Conservation (phyloP, 257 asterid species). For the Salvia rosmarinus region DNA sequence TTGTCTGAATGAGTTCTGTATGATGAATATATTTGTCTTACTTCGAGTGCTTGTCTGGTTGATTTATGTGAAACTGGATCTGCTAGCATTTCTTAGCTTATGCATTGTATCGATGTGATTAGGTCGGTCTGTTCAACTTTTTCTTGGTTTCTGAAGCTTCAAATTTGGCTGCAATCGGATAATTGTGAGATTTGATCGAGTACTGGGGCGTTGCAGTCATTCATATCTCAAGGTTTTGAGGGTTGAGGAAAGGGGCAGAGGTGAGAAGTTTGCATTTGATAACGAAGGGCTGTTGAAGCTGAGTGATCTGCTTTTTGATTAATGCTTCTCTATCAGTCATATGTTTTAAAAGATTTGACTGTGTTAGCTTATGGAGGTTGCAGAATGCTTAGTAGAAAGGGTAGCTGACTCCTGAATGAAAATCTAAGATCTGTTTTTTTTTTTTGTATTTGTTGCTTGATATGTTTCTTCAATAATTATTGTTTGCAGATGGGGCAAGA, state of each 20-base stretch:
- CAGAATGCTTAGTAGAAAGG: constrained; percentile 5
- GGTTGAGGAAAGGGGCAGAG: constrained; percentile 22
- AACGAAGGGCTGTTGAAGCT: background rate
- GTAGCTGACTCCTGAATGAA: background rate
- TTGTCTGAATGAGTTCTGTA: background rate
- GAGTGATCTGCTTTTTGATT: constrained; percentile 22
- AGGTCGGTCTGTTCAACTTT: background rate
- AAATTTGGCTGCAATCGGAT: constrained; percentile 16
- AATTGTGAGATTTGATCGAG: constrained; percentile 17
- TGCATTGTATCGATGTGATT: background rate
- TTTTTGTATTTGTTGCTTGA: background rate
- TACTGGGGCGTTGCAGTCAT: constrained; percentile 17
- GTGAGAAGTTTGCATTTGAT: constrained; percentile 17
- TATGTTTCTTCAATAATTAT: constrained; percentile 16
- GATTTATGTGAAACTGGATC: background rate
- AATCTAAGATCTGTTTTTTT: background rate
- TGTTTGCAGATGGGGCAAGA: constrained; percentile 54
- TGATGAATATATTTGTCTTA: background rate
- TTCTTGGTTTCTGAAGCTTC: constrained; percentile 26
- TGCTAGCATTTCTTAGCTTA: constrained; percentile 13
- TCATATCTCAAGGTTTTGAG: constrained; percentile 23
- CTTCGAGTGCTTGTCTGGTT: background rate
- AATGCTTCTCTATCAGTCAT: too few relatives aligned
- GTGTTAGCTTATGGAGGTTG: background rate
- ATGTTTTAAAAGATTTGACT: background rate